phyloP scores from a whole-genome alignment of 805 yeast species.

The Saccharomycopsis sp. region DNA sequence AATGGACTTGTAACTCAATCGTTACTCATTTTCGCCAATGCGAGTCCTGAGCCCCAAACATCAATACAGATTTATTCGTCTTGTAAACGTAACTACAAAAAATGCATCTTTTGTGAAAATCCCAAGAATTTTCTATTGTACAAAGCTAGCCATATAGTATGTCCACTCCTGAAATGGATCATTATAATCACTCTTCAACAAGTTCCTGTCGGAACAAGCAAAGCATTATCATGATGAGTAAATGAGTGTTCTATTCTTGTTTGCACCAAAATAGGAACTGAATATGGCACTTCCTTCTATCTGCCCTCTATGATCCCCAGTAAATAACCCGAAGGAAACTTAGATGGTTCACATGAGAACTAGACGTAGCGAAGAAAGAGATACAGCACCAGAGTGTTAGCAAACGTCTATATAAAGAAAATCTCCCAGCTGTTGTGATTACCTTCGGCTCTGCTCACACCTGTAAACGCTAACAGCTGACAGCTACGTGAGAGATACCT shows the following conservation, averaged over 20 bases:
- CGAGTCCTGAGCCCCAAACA: too few relatives aligned
- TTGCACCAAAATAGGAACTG: conserved; percentile 89
- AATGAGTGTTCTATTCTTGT: conserved; percentile 57
- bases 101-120: too few relatives aligned
- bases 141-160: conserved; percentile 21
- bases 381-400: conserved; percentile 90
- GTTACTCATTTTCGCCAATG: too few relatives aligned
- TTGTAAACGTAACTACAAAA: too few relatives aligned
- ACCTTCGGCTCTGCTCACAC: background rate
- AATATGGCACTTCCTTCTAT: conserved; percentile 36
- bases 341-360: background rate
- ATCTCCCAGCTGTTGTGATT: conserved; percentile 1
- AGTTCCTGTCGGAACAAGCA: background rate
- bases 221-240: conserved; percentile 61
- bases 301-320: background rate
- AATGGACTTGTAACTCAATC: too few relatives aligned
- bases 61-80: too few relatives aligned
- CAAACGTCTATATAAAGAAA: conserved; percentile 46
- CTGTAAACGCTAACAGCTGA: too few relatives aligned
- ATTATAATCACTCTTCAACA: conserved; percentile 26
- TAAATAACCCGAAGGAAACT: conserved; percentile 4
- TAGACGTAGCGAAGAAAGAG: conserved; percentile 12
- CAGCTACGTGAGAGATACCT: too few relatives aligned
- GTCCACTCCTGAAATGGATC: conserved; percentile 68
- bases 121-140: background rate